Evolutionary conservation across 345 rosid species (phyloP).

Genomic region (Limnanthes douglasii): DNA sequence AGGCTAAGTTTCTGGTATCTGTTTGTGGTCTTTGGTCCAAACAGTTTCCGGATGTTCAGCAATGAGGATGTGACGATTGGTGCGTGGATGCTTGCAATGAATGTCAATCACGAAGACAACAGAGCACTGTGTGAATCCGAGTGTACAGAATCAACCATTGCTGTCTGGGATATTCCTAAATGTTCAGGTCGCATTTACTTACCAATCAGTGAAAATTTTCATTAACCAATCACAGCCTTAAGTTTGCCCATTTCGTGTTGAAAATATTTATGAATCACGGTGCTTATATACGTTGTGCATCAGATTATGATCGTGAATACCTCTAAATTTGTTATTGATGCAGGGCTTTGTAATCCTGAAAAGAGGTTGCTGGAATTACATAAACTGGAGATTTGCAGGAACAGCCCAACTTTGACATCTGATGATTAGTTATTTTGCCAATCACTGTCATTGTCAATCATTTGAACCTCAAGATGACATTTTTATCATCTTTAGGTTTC

Average conservation of each 20-base stretch:
- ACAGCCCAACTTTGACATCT: slow-evolving; percentile 47
- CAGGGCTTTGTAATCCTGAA: slow-evolving; percentile 83
- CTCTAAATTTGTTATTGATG: slow-evolving; percentile 8
- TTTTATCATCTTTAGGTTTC: no score
- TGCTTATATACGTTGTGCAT: no score
- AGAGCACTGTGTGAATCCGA: slow-evolving; percentile 45
- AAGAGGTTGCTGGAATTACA: slow-evolving; percentile 66
- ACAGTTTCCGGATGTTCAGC: slow-evolving; percentile 95
- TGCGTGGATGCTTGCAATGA: slow-evolving; percentile 98
- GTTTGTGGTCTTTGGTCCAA: no score
- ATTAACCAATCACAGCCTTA: no score
- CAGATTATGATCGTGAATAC: not conserved
- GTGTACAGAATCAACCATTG: slow-evolving; percentile 53
- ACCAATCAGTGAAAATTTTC: no score
- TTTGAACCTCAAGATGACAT: no score
- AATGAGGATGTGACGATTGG: slow-evolving; percentile 94
- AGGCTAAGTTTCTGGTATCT: not conserved
- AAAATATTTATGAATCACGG: no score
- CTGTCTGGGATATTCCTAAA: slow-evolving; percentile 92
- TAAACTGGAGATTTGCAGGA: slow-evolving; percentile 52
- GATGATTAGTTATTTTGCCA: slow-evolving; percentile 45
- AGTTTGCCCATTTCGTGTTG: no score
- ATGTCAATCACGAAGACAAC: slow-evolving; percentile 73
- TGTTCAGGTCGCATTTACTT: slow-evolving; percentile 53
- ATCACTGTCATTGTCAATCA: no score